Evolutionary conservation across 2,329 filamentous ascomycete species (phyloP).

Genomic region (Colletotrichum sp.): DNA sequence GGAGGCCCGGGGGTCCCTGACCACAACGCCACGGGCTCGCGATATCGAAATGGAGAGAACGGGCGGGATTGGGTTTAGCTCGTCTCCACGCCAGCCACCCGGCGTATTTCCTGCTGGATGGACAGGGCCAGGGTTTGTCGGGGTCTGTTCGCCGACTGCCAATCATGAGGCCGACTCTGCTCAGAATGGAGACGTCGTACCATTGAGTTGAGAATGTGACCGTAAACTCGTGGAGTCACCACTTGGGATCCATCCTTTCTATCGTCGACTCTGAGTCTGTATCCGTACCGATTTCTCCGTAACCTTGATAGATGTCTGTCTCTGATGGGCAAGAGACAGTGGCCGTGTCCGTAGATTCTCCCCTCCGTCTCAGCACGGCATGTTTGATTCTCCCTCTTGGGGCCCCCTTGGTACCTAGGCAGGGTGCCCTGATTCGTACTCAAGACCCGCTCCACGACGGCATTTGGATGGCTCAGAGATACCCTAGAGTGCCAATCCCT

Average conservation of each 20-base stretch:
- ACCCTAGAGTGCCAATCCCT: background rate
- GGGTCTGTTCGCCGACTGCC: slow-evolving; percentile 2
- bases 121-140: background rate
- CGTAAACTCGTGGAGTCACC: background rate
- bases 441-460: background rate
- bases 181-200: background rate
- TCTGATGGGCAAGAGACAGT: background rate
- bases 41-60: slow-evolving; percentile 10
- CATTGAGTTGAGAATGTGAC: background rate
- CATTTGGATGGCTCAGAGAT: background rate
- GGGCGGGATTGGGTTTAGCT: slow-evolving; percentile 17
- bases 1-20: slow-evolving; percentile 15
- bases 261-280: background rate
- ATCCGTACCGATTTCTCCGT: background rate
- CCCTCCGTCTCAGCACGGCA: background rate
- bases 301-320: background rate
- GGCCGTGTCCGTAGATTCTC: background rate
- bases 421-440: background rate
- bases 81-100: slow-evolving; percentile 21
- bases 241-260: background rate
- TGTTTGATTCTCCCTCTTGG: background rate
- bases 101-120: slow-evolving; percentile 17
- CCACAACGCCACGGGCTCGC: slow-evolving; percentile 11
- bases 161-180: slow-evolving; percentile 6
- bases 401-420: background rate